phyloP scores from a whole-genome alignment of 176 grass and related monocot genomes.

The Stipa capillata region DNA sequence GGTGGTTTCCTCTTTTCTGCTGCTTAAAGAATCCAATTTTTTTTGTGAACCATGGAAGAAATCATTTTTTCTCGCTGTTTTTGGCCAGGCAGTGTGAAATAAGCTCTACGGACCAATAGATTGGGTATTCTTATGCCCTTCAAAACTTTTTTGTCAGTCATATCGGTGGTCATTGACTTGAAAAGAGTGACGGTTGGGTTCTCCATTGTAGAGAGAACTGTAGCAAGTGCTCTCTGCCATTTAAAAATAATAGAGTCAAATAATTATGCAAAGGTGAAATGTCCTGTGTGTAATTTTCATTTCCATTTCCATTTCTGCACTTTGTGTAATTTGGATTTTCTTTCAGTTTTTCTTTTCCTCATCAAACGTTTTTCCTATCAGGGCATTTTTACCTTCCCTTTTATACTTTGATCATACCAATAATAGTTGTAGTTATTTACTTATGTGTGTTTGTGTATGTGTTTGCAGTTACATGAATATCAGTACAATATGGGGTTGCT shows the following conservation, averaged over 20 bases:
- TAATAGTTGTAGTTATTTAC: slow-evolving; percentile 24
- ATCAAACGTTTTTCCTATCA: neutral
- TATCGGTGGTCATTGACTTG: neutral
- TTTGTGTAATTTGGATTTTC: neutral
- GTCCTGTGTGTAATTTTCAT: neutral
- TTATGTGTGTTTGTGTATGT: neutral
- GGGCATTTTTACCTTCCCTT: neutral
- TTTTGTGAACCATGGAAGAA: neutral
- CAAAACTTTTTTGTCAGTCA: neutral
- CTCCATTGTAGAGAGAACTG: neutral
- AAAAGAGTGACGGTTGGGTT: neutral
- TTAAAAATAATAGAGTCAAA: neutral
- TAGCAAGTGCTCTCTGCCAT: neutral
- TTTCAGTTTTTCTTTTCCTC: neutral
- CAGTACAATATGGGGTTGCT: slow-evolving; percentile 94
- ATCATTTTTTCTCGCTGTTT: neutral
- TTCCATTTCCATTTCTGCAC: neutral
- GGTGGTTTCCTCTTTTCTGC: neutral
- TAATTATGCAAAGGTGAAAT: neutral
- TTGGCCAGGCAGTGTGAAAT: neutral
- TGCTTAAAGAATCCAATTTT: neutral
- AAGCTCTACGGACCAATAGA: neutral
- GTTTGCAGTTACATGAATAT: slow-evolving; percentile 76
- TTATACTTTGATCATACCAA: neutral
- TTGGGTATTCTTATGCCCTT: neutral